Percentiles rank a stretch among this genome's conserved stretches.
These are phyloP conservation scores for Rhodosporidiobolus odoratus DNA, from an alignment of 768 basidiomycete genomes.

Conservation along the genomic window DNA sequence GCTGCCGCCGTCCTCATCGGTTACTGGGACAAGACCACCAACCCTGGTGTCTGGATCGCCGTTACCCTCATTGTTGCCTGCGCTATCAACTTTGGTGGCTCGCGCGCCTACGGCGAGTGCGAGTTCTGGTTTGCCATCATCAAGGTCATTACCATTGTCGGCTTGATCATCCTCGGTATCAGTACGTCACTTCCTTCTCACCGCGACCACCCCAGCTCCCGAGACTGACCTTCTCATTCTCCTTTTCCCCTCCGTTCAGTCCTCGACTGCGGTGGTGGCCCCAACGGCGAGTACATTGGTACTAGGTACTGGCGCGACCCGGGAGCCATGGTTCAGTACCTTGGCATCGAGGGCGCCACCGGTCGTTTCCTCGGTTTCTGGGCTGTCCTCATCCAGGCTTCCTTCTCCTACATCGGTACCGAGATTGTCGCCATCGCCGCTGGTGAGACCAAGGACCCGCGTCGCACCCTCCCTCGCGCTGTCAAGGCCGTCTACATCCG, in stretches of 20 bases:
- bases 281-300: constrained; percentile 25
- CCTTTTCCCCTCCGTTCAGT: constrained; percentile 54
- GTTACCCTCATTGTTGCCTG: constrained; percentile 45
- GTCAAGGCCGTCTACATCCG: constrained; percentile 33
- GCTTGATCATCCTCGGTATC: constrained; percentile 57
- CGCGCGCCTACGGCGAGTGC: constrained; percentile 21
- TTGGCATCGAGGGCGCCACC: constrained; percentile 55
- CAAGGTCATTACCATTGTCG: constrained; percentile 41
- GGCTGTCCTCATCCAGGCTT: constrained; percentile 54
- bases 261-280: constrained; percentile 36
- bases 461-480: constrained; percentile 41
- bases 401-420: constrained; percentile 56
- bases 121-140: constrained; percentile 52
- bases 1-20: constrained; percentile 64
- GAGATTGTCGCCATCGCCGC: constrained; percentile 52
- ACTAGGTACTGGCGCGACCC: constrained; percentile 22
- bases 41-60: constrained; percentile 48
- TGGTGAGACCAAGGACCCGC: constrained; percentile 52
- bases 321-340: constrained; percentile 51
- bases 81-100: constrained; percentile 46
- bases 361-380: constrained; percentile 73
- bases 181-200: no score
- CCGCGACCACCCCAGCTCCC: no score
- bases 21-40: constrained; percentile 59
- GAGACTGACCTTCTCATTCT: constrained; percentile 14